These are phyloP conservation scores for Rhodomyrtus tomentosa DNA, from an alignment of 345 rosid genomes.

Conservation along the genomic window DNA sequence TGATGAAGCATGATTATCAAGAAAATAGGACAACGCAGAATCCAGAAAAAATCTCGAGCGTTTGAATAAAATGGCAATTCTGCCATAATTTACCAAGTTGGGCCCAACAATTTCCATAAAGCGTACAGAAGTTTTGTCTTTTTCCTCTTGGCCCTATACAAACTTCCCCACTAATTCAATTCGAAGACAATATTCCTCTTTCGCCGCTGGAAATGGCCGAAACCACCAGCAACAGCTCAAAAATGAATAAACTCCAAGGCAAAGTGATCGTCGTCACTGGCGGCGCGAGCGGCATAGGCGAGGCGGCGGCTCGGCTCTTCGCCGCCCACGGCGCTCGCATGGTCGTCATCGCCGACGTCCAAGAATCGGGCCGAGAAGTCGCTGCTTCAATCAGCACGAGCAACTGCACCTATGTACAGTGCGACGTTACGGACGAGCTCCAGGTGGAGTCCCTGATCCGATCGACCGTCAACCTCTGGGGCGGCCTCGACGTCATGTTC, in stretches of 20 bases:
- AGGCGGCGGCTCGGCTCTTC: constrained; percentile 4
- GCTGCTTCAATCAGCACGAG: constrained; percentile 1
- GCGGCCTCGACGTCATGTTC: constrained; percentile 15
- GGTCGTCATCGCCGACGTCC: constrained; percentile 8
- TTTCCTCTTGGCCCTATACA: background rate
- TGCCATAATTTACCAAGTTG: background rate
- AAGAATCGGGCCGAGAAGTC: constrained; percentile 4
- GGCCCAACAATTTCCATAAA: background rate
- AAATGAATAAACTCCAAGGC: constrained; percentile 4
- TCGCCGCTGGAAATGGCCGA: background rate
- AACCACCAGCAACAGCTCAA: background rate
- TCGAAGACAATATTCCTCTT: background rate
- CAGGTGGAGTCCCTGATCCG: constrained; percentile 8
- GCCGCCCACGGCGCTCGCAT: constrained; percentile 3
- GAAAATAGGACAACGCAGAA: background rate
- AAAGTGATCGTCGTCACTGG: constrained; percentile 11
- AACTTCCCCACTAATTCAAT: background rate
- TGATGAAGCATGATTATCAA: background rate
- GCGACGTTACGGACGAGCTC: constrained; percentile 8
- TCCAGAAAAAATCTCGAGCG: background rate
- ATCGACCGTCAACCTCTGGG: constrained; percentile 1
- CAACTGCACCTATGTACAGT: constrained; percentile 1
- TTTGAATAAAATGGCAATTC: background rate
- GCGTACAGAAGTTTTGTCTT: background rate
- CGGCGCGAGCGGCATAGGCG: constrained; percentile 15